These are phyloP conservation scores for Ophiostoma ulmi DNA, from an alignment of 2,329 filamentous ascomycete genomes.

Conservation along the genomic window DNA sequence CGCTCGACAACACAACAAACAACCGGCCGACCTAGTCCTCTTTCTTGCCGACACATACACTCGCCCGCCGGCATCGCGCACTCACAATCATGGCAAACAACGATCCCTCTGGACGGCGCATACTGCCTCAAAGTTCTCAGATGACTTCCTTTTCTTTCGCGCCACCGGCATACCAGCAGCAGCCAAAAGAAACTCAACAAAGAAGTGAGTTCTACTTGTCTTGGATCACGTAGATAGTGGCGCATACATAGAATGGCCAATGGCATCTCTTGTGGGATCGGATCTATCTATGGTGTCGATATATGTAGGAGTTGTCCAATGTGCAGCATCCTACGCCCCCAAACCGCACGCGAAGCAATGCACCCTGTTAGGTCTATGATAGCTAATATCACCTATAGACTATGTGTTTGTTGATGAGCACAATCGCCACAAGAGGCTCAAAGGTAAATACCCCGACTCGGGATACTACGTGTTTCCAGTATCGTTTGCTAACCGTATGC, in stretches of 20 bases:
- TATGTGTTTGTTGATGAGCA: conserved; percentile 99
- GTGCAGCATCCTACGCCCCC: not conserved
- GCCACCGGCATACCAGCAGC: conserved; percentile 55
- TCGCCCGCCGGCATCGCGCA: conserved; percentile 1
- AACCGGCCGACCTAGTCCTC: not conserved
- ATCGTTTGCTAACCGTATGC: conserved; percentile 25
- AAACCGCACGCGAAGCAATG: not conserved
- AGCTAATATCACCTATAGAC: conserved; percentile 51
- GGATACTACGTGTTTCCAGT: not conserved
- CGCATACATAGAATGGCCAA: not conserved
- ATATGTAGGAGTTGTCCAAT: not conserved
- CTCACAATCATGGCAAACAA: conserved; percentile 49
- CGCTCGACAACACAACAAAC: conserved; percentile 10
- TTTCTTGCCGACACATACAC: not conserved
- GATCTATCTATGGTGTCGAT: not conserved
- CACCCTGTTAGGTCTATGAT: not conserved
- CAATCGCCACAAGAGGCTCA: conserved; percentile 93
- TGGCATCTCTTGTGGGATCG: not conserved
- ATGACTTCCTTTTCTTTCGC: conserved; percentile 75
- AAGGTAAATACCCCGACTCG: conserved; percentile 57
- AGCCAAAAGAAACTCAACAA: conserved; percentile 72
- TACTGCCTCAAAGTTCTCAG: conserved; percentile 61
- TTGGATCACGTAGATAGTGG: not conserved
- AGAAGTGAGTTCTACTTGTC: conserved; percentile 51
- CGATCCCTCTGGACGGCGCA: conserved; percentile 56